phyloP scores from a whole-genome alignment of 371 early-diverging fungal species.

The Neoconidiobolus thromboides region DNA sequence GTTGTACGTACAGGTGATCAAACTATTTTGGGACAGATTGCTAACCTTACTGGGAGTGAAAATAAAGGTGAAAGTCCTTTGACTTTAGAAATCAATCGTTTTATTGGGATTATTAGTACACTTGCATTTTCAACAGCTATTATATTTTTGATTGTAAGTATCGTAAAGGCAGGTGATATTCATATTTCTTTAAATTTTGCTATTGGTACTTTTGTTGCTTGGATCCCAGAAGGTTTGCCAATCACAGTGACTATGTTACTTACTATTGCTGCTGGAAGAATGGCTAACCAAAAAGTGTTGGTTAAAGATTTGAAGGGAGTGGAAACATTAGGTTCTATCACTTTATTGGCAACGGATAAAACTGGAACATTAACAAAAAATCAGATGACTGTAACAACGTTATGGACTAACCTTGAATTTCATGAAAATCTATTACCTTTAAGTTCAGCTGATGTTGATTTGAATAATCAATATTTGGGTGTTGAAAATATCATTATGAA shows the following conservation, averaged over 20 bases:
- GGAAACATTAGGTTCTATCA: constrained; percentile 93
- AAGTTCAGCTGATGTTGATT: constrained; percentile 15
- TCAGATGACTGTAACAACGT: constrained; percentile 79
- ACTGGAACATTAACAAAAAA: constrained; percentile 90
- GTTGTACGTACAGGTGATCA: constrained; percentile 81
- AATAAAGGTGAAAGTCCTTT: constrained; percentile 44
- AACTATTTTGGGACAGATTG: constrained; percentile 89
- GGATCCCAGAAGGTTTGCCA: constrained; percentile 79
- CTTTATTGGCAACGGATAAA: constrained; percentile 86
- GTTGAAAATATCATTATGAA: constrained; percentile 50
- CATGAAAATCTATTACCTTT: constrained; percentile 30
- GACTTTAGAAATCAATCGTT: constrained; percentile 51
- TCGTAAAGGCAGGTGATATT: constrained; percentile 29
- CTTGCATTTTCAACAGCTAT: constrained; percentile 54
- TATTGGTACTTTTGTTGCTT: constrained; percentile 69
- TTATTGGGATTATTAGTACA: constrained; percentile 66
- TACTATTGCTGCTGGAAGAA: constrained; percentile 83
- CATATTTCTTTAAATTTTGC: constrained; percentile 67
- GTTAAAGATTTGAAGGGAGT: constrained; percentile 90
- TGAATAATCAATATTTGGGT: constrained; percentile 28
- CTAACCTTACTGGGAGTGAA: constrained; percentile 61
- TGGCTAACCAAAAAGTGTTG: constrained; percentile 73
- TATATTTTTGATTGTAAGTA: constrained; percentile 66
- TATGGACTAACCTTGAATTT: constrained; percentile 57
- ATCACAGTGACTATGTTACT: constrained; percentile 81